Evolutionary conservation across 2,329 filamentous ascomycete species (phyloP).

Genomic region (Amylocarpus encephaloides): DNA sequence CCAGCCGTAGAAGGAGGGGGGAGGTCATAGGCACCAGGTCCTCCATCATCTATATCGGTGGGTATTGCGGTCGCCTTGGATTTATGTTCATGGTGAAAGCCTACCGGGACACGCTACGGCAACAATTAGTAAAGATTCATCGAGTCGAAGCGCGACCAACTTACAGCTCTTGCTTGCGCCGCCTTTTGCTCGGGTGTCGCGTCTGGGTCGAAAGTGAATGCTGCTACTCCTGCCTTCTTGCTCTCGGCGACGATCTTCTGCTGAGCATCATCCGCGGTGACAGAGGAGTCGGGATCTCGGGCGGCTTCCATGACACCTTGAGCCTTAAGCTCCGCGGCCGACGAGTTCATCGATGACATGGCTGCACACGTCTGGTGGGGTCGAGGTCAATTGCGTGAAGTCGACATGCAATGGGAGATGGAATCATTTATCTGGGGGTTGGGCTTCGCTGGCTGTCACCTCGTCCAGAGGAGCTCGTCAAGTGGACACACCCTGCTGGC

Average conservation of each 20-base stretch:
- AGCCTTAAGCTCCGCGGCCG: slow-evolving; percentile 64
- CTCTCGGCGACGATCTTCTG: slow-evolving; percentile 70
- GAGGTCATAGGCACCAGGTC: slow-evolving; percentile 65
- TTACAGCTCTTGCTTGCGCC: slow-evolving; percentile 68
- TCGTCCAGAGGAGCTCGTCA: too few species aligned
- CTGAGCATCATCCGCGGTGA: slow-evolving; percentile 67
- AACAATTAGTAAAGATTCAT: not conserved
- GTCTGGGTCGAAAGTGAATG: slow-evolving; percentile 82
- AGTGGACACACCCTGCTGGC: too few species aligned
- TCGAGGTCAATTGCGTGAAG: slow-evolving; percentile 9
- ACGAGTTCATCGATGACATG: slow-evolving; percentile 23
- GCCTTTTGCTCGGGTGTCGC: slow-evolving; percentile 79
- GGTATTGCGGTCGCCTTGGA: slow-evolving; percentile 63
- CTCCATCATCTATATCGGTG: slow-evolving; percentile 73
- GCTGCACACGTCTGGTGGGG: slow-evolving; percentile 9
- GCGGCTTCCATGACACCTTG: slow-evolving; percentile 76
- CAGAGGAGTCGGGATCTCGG: slow-evolving; percentile 58
- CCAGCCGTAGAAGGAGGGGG: slow-evolving; percentile 67
- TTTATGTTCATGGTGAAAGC: slow-evolving; percentile 54
- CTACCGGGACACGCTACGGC: slow-evolving; percentile 55
- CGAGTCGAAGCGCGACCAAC: slow-evolving; percentile 30
- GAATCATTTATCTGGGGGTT: too few species aligned
- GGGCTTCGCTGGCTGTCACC: too few species aligned
- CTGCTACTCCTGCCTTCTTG: slow-evolving; percentile 68
- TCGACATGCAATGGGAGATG: slow-evolving; percentile 3